phyloP scores from a whole-genome alignment of 805 yeast genomes.

The Alloascoidea hylecoeti region DNA sequence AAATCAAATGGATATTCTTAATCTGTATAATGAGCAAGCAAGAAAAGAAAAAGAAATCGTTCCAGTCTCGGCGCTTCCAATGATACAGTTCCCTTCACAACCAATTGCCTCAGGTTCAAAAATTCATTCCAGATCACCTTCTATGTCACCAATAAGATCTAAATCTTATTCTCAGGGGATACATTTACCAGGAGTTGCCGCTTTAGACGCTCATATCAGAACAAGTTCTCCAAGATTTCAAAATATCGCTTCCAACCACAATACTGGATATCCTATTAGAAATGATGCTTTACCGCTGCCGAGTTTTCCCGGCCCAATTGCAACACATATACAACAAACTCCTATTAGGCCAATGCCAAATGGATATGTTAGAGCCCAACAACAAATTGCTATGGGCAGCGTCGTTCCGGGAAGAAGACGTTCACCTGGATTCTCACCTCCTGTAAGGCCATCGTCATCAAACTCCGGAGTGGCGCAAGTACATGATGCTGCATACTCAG shows the following conservation, averaged over 20 bases:
- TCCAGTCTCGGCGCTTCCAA: too few species aligned
- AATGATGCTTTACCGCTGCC: too few species aligned
- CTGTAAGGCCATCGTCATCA: not conserved
- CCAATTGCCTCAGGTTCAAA: not conserved
- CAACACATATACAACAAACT: not conserved
- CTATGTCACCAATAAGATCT: not conserved
- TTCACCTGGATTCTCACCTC: not conserved
- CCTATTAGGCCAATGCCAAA: not conserved
- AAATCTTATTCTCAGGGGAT: not conserved
- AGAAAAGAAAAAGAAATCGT: too few species aligned
- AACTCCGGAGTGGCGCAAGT: not conserved
- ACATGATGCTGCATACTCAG: constrained; percentile 2
- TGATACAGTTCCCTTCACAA: not conserved
- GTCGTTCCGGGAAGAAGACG: not conserved
- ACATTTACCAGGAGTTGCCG: not conserved
- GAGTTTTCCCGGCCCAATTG: not conserved
- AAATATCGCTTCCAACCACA: too few species aligned
- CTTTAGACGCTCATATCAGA: not conserved
- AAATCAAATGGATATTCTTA: not conserved
- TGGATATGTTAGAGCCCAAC: not conserved
- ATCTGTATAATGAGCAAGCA: not conserved
- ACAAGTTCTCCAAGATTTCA: too few species aligned
- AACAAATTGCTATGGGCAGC: not conserved
- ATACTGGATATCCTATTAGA: too few species aligned
- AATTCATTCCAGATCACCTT: not conserved